Conservation (phyloP, 2,329 filamentous ascomycete genomes). For the Aureobasidium lini region DNA sequence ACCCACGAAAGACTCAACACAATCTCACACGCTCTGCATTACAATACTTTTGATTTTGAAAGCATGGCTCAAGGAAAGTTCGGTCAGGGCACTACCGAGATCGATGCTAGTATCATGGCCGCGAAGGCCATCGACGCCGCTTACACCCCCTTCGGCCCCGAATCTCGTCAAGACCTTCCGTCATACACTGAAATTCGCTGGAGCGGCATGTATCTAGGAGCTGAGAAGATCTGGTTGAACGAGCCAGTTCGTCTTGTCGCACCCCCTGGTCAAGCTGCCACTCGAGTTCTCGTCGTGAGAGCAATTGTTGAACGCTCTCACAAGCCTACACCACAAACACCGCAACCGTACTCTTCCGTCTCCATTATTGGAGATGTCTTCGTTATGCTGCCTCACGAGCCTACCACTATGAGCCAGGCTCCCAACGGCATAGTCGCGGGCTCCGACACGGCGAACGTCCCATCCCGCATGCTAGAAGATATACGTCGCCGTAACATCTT, state of each 20-base stretch:
- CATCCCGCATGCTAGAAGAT: conserved; percentile 45
- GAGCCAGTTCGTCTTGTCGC: conserved; percentile 48
- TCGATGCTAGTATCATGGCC: conserved; percentile 52
- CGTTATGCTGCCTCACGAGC: conserved; percentile 36
- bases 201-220: conserved; percentile 49
- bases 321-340: conserved; percentile 17
- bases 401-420: conserved; percentile 22
- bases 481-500: conserved; percentile 41
- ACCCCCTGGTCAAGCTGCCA: conserved; percentile 27
- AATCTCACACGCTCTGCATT: conserved; percentile 31
- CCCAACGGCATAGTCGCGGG: conserved; percentile 19
- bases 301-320: conserved; percentile 35
- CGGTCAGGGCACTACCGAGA: conserved; percentile 42
- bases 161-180: conserved; percentile 32
- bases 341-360: conserved; percentile 15
- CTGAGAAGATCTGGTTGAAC: conserved; percentile 54
- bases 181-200: conserved; percentile 38
- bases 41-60: conserved; percentile 46
- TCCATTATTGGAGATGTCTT: conserved; percentile 46
- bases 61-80: conserved; percentile 35
- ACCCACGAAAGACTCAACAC: conserved; percentile 39
- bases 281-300: conserved; percentile 43
- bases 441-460: conserved; percentile 37
- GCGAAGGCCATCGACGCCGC: conserved; percentile 49
- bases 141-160: conserved; percentile 46